Conservation (phyloP, 2,329 filamentous ascomycete genomes). For the Sporothrix phasma region DNA sequence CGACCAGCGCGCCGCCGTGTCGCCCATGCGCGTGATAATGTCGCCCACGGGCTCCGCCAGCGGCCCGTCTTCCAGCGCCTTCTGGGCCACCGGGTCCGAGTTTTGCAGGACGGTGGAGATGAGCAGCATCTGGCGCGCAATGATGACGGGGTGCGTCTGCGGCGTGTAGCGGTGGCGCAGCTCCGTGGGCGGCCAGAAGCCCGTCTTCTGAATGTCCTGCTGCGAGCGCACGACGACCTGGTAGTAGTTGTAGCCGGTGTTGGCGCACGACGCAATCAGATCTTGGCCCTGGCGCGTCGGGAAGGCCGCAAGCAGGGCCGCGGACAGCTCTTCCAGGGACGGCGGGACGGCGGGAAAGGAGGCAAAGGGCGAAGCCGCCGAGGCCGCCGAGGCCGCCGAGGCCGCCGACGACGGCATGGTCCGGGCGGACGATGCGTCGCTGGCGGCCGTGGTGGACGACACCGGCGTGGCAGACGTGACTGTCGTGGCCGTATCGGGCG, state of each 20-base stretch:
- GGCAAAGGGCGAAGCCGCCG: too few species aligned
- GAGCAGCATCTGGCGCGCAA: conserved; percentile 28
- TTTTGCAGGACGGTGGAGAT: conserved; percentile 27
- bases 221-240: conserved; percentile 13
- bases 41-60: conserved; percentile 21
- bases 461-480: neutral
- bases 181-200: conserved; percentile 4
- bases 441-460: neutral
- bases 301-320: conserved; percentile 9
- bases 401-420: too few species aligned
- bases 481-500: neutral
- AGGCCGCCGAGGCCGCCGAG: too few species aligned
- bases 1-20: conserved; percentile 27
- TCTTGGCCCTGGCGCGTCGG: conserved; percentile 12
- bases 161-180: neutral
- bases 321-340: conserved; percentile 1
- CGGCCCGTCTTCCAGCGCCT: neutral
- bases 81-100: conserved; percentile 13
- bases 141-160: conserved; percentile 22
- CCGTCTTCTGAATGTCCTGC: neutral
- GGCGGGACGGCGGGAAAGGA: neutral
- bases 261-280: neutral
- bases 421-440: neutral
- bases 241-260: conserved; percentile 5
- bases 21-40: conserved; percentile 6